phyloP scores from a whole-genome alignment of 345 rosid genomes.

The Moricandia arvensis region DNA sequence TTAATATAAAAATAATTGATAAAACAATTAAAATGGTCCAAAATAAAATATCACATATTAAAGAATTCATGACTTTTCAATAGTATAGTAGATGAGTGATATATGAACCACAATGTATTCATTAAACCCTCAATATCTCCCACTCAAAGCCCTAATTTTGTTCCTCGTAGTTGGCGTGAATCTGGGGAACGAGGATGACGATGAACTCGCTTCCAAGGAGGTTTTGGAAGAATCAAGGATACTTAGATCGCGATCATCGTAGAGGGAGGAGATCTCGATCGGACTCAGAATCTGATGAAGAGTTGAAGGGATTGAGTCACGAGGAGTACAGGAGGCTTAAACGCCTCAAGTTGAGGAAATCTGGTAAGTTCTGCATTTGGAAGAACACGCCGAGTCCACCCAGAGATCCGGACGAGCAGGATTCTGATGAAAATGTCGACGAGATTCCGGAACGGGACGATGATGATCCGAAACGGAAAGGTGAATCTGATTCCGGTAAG shows the following conservation, averaged over 20 bases:
- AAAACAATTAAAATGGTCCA: too few species aligned
- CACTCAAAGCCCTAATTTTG: too few species aligned
- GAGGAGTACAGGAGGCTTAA: conserved; percentile 81
- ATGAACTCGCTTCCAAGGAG: conserved; percentile 51
- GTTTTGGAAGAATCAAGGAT: conserved; percentile 50
- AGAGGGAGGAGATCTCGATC: conserved; percentile 41
- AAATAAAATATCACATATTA: too few species aligned
- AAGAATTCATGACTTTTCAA: too few species aligned
- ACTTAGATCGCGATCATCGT: conserved; percentile 49
- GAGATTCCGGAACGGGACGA: conserved; percentile 50
- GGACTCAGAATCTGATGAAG: conserved; percentile 85
- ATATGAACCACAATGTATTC: too few species aligned
- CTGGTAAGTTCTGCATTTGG: conserved; percentile 58
- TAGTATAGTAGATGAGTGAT: too few species aligned
- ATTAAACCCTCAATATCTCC: too few species aligned
- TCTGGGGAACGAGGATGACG: conserved; percentile 26
- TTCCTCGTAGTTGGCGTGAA: not conserved
- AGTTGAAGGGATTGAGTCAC: conserved; percentile 66
- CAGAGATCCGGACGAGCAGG: conserved; percentile 43
- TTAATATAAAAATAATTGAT: too few species aligned
- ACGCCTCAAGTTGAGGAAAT: conserved; percentile 85
- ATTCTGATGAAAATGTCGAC: conserved; percentile 46
- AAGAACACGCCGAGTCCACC: conserved; percentile 77
- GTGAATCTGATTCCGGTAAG: conserved; percentile 43
- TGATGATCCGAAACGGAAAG: conserved; percentile 34